Conservation (phyloP, 495 filamentous ascomycete genomes). For the Pseudoneurospora amorphoporcata region DNA sequence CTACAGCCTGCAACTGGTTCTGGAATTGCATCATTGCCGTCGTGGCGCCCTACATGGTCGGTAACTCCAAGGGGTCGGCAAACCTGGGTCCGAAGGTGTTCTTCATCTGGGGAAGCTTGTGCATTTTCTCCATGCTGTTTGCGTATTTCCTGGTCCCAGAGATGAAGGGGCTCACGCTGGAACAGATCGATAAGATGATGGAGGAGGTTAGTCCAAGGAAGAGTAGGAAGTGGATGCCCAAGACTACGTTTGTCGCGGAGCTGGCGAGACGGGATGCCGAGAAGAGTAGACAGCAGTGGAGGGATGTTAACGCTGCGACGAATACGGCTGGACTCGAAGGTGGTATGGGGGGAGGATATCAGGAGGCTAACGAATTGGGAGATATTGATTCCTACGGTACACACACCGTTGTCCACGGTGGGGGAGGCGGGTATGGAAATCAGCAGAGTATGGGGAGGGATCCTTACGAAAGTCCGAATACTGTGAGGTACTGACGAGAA, state of each 20-base stretch:
- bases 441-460: not conserved
- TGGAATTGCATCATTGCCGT: conserved; percentile 68
- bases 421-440: not conserved
- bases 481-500: not conserved
- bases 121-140: conserved; percentile 51
- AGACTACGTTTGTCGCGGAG: conserved; percentile 53
- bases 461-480: not conserved
- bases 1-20: conserved; percentile 78
- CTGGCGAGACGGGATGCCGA: conserved; percentile 8
- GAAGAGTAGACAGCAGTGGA: not conserved
- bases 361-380: not conserved
- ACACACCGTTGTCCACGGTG: not conserved
- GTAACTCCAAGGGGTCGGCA: conserved; percentile 51
- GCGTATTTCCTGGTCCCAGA: conserved; percentile 73
- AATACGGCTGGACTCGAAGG: not conserved
- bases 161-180: conserved; percentile 78
- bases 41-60: conserved; percentile 70
- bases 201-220: conserved; percentile 62
- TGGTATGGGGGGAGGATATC: not conserved
- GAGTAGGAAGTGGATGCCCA: conserved; percentile 57
- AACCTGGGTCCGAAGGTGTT: conserved; percentile 64
- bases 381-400: not conserved
- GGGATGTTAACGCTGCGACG: not conserved
- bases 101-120: conserved; percentile 66
- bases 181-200: conserved; percentile 84